Evolutionary conservation across 768 basidiomycete species (phyloP), one percentile per base, ranked within the genome.

Genomic region (Clavulina sp.): DNA sequence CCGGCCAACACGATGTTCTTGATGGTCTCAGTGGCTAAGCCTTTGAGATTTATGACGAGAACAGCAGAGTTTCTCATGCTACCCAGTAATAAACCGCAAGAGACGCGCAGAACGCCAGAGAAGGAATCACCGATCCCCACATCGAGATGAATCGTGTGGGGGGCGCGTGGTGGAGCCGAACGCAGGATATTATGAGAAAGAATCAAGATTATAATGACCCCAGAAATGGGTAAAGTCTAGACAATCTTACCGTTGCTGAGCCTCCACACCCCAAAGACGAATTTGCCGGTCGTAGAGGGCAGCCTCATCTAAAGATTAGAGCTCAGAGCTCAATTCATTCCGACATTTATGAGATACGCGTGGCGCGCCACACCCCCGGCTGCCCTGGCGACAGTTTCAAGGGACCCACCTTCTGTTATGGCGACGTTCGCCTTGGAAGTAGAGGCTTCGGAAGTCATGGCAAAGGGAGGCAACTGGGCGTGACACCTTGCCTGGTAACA

Each of bases 1-100:
- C 95, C 95, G 6, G 95, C 86, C 44, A 99, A 75, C 18, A 97
- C 93, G 62, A 99, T 84, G 62, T 99, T 99, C 68, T 97, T 99
- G 65, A 96, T 84, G 16, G 81, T 77, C 64, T 99, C 95, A 4
- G 89, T 88, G 36, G 95, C 89, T 34, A 84, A 74, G 2, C 89
- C 87, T 41, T 75, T 74, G 38, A 95, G 71, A 33, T 75, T 76
- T 19, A 91, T 68, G 32, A 96, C 73, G 24, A 93, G 69, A 59
- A 96, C 84, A 2, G 88, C 85, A 21, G 88, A 89, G 63, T 84
- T 89, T 59, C 88, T 77, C 88, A 93, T 95, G 63, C 89, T 95
- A 63, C 51, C 34, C n/a, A n/a, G n/a, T 13, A 9, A 46, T 26
- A 28, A 13, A 38, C 34, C 9, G 9, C 9, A 9, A 38, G 9